Percentiles rank a stretch among this genome's conserved stretches.
Evolutionary conservation across 192 early-diverging fungal species (phyloP).

Genomic region (Geranomyces variabilis): DNA sequence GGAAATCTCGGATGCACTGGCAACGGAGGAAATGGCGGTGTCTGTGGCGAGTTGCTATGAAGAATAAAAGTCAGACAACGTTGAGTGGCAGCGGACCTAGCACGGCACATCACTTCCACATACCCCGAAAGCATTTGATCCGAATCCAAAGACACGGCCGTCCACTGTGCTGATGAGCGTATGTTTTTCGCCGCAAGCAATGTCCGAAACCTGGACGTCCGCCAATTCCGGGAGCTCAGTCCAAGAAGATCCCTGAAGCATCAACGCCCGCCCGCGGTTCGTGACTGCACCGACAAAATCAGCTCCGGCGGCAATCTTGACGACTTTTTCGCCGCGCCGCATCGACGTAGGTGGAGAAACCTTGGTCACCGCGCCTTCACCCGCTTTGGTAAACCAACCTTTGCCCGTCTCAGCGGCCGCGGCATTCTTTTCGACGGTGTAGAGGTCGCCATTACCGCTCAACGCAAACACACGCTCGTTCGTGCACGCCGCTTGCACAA

Average conservation of each 20-base stretch:
- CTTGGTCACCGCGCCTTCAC: not conserved
- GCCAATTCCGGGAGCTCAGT: not conserved
- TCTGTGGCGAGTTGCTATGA: conserved; percentile 20
- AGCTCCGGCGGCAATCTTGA: conserved; percentile 34
- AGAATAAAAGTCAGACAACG: too few species aligned
- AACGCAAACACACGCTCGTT: conserved; percentile 23
- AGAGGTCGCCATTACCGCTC: conserved; percentile 13
- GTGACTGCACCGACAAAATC: conserved; percentile 43
- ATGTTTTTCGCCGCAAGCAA: conserved; percentile 43
- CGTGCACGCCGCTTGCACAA: conserved; percentile 33
- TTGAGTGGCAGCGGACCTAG: not conserved
- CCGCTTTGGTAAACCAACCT: not conserved
- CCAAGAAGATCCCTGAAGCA: not conserved
- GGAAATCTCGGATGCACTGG: conserved; percentile 7
- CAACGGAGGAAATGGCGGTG: not conserved
- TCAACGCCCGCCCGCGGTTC: conserved; percentile 29
- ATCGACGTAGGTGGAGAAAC: not conserved
- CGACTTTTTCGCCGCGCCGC: conserved; percentile 11
- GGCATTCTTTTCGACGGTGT: not conserved
- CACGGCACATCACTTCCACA: too few species aligned
- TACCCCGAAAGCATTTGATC: conserved; percentile 45
- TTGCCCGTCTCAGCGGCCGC: not conserved
- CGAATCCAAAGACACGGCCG: conserved; percentile 46
- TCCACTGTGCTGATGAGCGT: conserved; percentile 34
- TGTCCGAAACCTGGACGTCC: conserved; percentile 26